These are phyloP conservation scores for Phanerodontia chrysosporium DNA, from an alignment of 768 basidiomycete genomes.

Conservation along the genomic window DNA sequence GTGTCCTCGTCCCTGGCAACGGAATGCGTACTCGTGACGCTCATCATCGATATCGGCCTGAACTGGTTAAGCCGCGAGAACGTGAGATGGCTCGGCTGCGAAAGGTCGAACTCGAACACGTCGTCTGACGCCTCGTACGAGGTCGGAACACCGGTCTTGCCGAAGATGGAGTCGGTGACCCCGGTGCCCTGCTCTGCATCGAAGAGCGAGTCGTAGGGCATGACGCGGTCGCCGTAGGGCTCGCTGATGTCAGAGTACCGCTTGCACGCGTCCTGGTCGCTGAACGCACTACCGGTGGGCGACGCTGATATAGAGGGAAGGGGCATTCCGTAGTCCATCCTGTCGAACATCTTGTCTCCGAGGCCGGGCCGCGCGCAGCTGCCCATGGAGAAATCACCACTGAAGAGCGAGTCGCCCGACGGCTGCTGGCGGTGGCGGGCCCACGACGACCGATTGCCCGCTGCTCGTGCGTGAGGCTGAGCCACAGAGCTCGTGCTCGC, in stretches of 20 bases:
- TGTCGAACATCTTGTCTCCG: constrained; percentile 87
- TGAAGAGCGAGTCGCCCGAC: constrained; percentile 60
- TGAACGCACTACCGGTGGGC: constrained; percentile 43
- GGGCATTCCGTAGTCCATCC: constrained; percentile 48
- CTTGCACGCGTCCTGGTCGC: constrained; percentile 19
- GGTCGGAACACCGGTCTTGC: constrained; percentile 51
- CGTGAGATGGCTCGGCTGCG: constrained; percentile 28
- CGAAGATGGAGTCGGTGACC: constrained; percentile 33
- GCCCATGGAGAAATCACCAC: constrained; percentile 59
- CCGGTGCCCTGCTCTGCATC: constrained; percentile 35
- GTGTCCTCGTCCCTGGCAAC: constrained; percentile 70
- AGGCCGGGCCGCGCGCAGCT: constrained; percentile 67
- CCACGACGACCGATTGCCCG: constrained; percentile 59
- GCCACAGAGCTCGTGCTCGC: constrained; percentile 56
- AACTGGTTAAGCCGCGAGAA: constrained; percentile 44
- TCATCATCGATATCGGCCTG: constrained; percentile 63
- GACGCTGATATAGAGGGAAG: constrained; percentile 65
- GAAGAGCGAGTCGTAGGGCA: constrained; percentile 66
- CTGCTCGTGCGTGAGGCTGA: constrained; percentile 50
- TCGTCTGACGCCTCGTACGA: constrained; percentile 51
- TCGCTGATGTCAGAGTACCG: constrained; percentile 14
- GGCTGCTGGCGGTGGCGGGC: constrained; percentile 49
- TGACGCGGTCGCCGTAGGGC: constrained; percentile 32
- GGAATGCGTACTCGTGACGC: constrained; percentile 42
- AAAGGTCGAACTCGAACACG: constrained; percentile 51